Base-by-base conservation (phyloP, 2,329 filamentous ascomycete genomes). In the Hypomyces perniciosus region DNA sequence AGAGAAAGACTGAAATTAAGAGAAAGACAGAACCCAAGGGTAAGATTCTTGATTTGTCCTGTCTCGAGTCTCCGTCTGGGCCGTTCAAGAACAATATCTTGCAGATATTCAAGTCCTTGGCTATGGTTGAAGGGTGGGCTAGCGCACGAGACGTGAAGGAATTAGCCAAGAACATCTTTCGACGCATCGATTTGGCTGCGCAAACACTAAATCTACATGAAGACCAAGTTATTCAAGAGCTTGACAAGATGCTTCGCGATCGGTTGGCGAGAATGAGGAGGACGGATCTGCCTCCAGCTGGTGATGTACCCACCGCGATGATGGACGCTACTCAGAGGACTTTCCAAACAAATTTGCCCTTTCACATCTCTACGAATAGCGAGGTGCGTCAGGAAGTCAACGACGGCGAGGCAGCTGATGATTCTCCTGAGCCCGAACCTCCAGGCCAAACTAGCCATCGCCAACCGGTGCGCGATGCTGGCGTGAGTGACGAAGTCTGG, bases 61-160 rank as follows among this genome's bases (percentile, higher is more conserved):
- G 62, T 8, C 51, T 67, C 6, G 57, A 66, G n/a, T 50, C 44
- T 9, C 58, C 57, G 2, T 42, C 46, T 0, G 5, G 3, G 0
- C 4, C 2, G 0, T 65, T 63, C 6, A 37, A 45, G 0, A 34
- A 46, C 0, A 48, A 55, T 1, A 43, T 64, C 10, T 38, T 31
- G 59, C 2, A 6, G 48, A 34, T 57, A 0, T 77, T 85, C 34
- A 45, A 60, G 0, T 37, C 46, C 0, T 62, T 86, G 0, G 61
- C 72, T 0, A 39, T 49, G 0, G 67, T 78, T 3, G 61, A 72
- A 0, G 72, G 72, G 6, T 87, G 84, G 80, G 84, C 77, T 0
- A 87, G 80, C 54, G 83, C 77, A 0, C 73, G 84, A 4, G 84
- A 88, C 43, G 74, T 88, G 1, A 66, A 78, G 9, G 76, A 74